Conservation (phyloP, 257 asterid species). For the Solanum gandarillasii region DNA sequence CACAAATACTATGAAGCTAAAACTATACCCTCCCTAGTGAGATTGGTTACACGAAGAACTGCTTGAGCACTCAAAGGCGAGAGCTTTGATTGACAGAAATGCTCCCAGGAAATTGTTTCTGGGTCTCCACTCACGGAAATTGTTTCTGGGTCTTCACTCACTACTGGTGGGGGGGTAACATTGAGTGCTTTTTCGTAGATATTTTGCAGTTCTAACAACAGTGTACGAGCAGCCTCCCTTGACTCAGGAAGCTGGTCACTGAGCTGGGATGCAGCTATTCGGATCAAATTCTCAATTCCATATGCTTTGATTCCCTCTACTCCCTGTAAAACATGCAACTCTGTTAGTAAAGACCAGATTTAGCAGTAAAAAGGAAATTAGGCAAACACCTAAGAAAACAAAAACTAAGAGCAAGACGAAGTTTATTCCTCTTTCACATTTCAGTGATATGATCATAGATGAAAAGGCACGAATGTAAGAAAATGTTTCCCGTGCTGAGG, state of each 20-base stretch:
- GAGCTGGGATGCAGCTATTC: conserved; percentile 79
- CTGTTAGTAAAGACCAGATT: not conserved
- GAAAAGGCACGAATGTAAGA: not conserved
- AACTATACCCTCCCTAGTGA: conserved; percentile 44
- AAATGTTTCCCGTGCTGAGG: not conserved
- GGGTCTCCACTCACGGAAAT: conserved; percentile 18
- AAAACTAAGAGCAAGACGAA: not conserved
- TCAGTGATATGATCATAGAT: not conserved
- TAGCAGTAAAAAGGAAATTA: not conserved
- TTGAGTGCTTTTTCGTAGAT: conserved; percentile 38
- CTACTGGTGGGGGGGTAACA: conserved; percentile 18
- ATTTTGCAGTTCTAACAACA: conserved; percentile 61
- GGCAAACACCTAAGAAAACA: not conserved
- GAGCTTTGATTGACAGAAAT: conserved; percentile 76
- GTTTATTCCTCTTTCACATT: not conserved
- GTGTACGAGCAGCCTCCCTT: conserved; percentile 81
- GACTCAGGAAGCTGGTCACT: conserved; percentile 89
- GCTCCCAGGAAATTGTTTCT: conserved; percentile 54
- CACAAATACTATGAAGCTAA: conserved; percentile 38
- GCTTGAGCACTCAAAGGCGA: conserved; percentile 85
- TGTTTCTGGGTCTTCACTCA: conserved; percentile 23
- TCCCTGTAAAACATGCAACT: conserved; percentile 35
- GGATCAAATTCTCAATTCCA: conserved; percentile 74
- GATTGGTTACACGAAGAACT: conserved; percentile 79
- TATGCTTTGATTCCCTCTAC: conserved; percentile 59